Conservation (phyloP, 129 eudicot genomes). For the Silybum marianum region DNA sequence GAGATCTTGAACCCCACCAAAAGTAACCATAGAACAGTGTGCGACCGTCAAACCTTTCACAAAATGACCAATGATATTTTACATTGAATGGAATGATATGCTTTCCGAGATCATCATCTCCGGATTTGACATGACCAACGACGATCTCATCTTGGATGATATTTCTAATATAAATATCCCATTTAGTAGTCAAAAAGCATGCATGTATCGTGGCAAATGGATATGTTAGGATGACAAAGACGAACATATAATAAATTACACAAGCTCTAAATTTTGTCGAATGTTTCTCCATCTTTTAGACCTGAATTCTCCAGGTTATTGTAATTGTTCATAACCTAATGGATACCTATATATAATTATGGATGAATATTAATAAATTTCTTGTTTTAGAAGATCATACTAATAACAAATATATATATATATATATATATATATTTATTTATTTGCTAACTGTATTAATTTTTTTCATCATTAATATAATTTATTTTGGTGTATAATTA, state of each 20-base stretch:
- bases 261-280: background rate
- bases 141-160: background rate
- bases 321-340: background rate
- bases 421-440: background rate
- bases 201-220: background rate
- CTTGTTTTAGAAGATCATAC: background rate
- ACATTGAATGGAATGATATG: background rate
- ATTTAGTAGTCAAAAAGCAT: background rate
- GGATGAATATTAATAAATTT: background rate
- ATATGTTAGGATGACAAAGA: background rate
- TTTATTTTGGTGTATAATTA: background rate
- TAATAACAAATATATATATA: background rate
- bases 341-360: background rate
- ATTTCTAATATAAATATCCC: background rate
- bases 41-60: background rate
- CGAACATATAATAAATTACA: background rate
- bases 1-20: conserved; percentile 23
- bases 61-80: conserved; percentile 20
- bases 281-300: background rate
- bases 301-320: background rate
- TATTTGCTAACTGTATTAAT: background rate
- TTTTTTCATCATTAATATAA: background rate
- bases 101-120: conserved; percentile 26
- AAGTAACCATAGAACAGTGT: conserved; percentile 23
- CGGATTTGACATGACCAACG: conserved; percentile 20